Evolutionary conservation across 108 stramenopile genomes (phyloP), one percentile per base, ranked within the genome.

Genomic region (Fistulifera solaris): DNA sequence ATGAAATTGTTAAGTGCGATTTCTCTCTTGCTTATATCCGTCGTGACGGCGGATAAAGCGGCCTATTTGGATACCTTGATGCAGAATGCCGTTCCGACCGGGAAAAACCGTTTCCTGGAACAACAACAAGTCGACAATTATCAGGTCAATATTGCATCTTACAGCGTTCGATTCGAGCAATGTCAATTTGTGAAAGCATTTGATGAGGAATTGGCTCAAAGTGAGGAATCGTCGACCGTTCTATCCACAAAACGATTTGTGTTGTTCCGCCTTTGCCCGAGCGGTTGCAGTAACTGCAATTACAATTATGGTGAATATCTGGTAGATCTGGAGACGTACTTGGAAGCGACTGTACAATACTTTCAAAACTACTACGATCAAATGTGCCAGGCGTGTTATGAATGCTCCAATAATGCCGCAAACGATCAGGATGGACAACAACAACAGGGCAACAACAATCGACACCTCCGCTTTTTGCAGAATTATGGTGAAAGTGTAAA

Each of bases 221-320:
- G 80, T 11, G 72, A 91, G 39, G 79, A 83, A 0, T 63, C 63
- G 22, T 63, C 57, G 28, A 80, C 81, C 22, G 69, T 85, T 47
- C 72, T 91, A 5, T 55, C 62, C 25, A 85, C 81, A 38, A 76
- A 80, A 70, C 75, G 85, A 47, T 92, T 92, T 51, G 81, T 86
- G 40, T 61, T 92, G 41, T 92, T 92, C 77, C 78, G 81, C 40
- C 66, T 92, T 18, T 92, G 89, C 62, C 89, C 89, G 48, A 57
- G 60, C 71, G 58, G 58, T 5, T 85, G 85, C 52, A 44, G 42
- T 42, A 68, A 56, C 39, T 92, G 89, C 71, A 76, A 61, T 70
- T 83, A 75, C 75, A 74, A 81, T 66, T 92, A 81, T 60, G 89
- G 89, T 48, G 89, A 92, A 67, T 92, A 92, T 77, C 61, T 86